Conservation (phyloP, 768 basidiomycete species). For the Leucocoprinus leucothites region DNA sequence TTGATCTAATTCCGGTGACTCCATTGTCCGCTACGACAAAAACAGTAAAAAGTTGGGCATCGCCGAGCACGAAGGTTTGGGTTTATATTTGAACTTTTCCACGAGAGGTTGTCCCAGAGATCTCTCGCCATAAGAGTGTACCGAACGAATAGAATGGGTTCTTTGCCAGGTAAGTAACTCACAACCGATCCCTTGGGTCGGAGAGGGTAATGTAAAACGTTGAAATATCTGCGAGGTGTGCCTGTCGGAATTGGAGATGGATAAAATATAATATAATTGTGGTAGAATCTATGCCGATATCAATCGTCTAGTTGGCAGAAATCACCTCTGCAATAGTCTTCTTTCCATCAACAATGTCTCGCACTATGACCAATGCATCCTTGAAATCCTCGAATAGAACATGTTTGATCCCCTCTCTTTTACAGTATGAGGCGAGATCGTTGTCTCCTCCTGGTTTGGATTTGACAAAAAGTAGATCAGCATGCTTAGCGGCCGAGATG, state of each 20-base stretch:
- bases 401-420: conserved; percentile 73
- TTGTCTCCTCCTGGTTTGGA: conserved; percentile 74
- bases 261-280: neutral
- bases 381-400: conserved; percentile 74
- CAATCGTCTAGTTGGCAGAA: neutral
- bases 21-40: no score
- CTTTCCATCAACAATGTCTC: conserved; percentile 68
- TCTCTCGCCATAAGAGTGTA: no score
- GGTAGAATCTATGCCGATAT: neutral
- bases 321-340: conserved; percentile 54
- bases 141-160: no score
- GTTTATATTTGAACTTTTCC: no score
- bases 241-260: neutral
- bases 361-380: conserved; percentile 56
- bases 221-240: neutral
- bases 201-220: no score
- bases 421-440: conserved; percentile 84
- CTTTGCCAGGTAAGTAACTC: no score
- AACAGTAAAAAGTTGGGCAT: no score
- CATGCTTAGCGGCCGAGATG: conserved; percentile 88
- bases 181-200: no score
- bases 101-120: no score
- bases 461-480: conserved; percentile 95
- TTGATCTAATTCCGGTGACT: no score
- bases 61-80: no score